These are phyloP conservation scores for Saprolegnia parasitica DNA, from an alignment of 352 stramenopile species.

Conservation along the genomic window DNA sequence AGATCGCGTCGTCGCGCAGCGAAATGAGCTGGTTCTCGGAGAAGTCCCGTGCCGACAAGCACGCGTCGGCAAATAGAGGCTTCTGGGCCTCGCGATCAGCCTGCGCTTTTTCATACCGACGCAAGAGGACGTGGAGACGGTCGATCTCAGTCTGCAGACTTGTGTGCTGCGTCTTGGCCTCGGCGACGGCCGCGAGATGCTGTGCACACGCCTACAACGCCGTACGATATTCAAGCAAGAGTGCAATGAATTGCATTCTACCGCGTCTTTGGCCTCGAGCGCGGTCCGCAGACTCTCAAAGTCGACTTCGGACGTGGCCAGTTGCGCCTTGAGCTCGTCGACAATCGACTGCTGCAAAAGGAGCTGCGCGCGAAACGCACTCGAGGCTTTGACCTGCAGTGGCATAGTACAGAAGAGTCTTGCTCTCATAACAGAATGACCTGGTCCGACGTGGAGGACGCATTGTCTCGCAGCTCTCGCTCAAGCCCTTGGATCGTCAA, in stretches of 20 bases:
- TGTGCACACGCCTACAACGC: too few relatives aligned
- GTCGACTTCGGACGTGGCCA: constrained; percentile 61
- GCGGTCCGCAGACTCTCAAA: constrained; percentile 56
- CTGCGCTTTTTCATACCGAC: constrained; percentile 38
- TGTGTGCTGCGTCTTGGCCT: background rate
- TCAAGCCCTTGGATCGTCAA: constrained; percentile 13
- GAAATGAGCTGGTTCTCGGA: constrained; percentile 67
- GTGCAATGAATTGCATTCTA: background rate
- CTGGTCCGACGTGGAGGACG: constrained; percentile 3
- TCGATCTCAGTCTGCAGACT: constrained; percentile 5
- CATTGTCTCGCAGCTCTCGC: constrained; percentile 5
- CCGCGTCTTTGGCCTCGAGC: constrained; percentile 44
- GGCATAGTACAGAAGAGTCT: background rate
- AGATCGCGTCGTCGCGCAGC: constrained; percentile 66
- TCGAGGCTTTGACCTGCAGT: too few relatives aligned
- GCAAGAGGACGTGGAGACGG: constrained; percentile 23
- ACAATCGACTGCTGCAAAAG: constrained; percentile 31
- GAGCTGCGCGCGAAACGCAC: background rate
- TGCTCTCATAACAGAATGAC: background rate
- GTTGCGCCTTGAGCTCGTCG: constrained; percentile 41
- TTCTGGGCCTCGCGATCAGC: constrained; percentile 35
- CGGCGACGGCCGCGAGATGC: too few relatives aligned
- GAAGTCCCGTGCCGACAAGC: constrained; percentile 67
- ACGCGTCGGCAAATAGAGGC: constrained; percentile 47
- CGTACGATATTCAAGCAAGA: too few relatives aligned